Evolutionary conservation across 73 alveolate genomes (phyloP), one percentile per base, ranked within the genome.

Genomic region (Stentor roeselii): DNA sequence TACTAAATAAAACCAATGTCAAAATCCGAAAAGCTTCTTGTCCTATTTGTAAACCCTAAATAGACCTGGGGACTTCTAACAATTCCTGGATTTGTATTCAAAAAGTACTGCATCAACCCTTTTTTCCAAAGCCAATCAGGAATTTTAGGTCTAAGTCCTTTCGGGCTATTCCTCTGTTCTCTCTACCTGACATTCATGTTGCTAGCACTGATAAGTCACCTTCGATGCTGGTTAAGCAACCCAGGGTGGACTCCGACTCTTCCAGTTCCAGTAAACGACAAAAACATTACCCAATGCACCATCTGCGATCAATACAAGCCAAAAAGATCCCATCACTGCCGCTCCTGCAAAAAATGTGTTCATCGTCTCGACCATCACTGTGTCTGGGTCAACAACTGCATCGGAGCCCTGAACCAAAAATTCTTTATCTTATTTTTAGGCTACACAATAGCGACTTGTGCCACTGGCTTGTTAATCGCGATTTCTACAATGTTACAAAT

Each of bases 291-390:
- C 0, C 3, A 39, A 39, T 95, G 98, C 59, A 83, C 76, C 60
- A 83, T 61, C 59, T 95, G 98, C 85, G 78, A 93, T 60, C 76
- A 85, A 38, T 82, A 82, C 60, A 92, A 94, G 74, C 97, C 94
- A 36, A 84, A 85, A 60, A 93, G 98, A 74, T 67, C 97, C 35
- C 97, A 91, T 93, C 98, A 95, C 83, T 95, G 98, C 75, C 82
- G 91, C 4, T 41, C 83, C 37, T 95, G 98, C 82, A 91, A 92
- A 39, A 84, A 76, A 61, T 95, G 98, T 84, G 88, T 94, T 42
- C 87, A 86, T 34, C 89, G 95, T 86, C 88, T 92, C 93, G 98
- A 95, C 86, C 99, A 95, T 85, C 99, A 95, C 84, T 95, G 99
- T 82, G 90, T 90, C 76, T 95, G 95, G 95, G 86, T 95, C 30